Percentiles rank a stretch among this genome's conserved stretches.
Evolutionary conservation across 345 rosid genomes (phyloP).

Genomic region (Brassica nigra): DNA sequence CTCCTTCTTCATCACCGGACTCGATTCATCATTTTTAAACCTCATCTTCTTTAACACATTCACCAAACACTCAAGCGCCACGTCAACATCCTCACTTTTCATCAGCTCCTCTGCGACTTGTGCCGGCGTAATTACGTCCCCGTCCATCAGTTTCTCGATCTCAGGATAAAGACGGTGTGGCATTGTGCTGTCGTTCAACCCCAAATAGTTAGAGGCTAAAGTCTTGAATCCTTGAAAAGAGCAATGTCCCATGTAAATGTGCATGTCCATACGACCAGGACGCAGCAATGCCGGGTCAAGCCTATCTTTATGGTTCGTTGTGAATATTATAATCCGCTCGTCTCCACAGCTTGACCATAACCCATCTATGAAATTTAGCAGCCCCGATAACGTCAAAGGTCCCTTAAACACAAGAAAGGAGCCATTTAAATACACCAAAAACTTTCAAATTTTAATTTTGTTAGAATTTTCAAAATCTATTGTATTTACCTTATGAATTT

Average conservation of each 20-base stretch:
- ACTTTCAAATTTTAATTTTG: background rate
- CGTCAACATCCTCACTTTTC: background rate
- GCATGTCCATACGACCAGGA: slow-evolving; percentile 2
- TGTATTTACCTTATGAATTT: background rate
- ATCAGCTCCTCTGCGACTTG: slow-evolving; percentile 4
- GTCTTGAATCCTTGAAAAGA: slow-evolving; percentile 1
- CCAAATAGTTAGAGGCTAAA: background rate
- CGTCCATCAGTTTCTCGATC: background rate
- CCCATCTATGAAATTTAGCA: background rate
- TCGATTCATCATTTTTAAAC: background rate
- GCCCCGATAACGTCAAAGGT: background rate
- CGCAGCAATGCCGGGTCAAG: slow-evolving; percentile 1
- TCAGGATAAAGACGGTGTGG: background rate
- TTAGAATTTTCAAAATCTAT: background rate
- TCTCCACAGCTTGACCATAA: background rate
- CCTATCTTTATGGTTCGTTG: slow-evolving; percentile 1
- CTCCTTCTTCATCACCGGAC: background rate
- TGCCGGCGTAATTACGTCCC: background rate
- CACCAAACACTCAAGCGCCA: background rate
- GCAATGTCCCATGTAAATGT: background rate
- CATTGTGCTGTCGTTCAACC: background rate
- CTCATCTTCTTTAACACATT: background rate
- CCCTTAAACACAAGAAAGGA: background rate
- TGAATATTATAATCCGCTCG: slow-evolving; percentile 1
- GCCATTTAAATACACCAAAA: background rate